These are phyloP conservation scores for Scheffersomyces ergatensis DNA, from an alignment of 805 yeast genomes.

Conservation along the genomic window DNA sequence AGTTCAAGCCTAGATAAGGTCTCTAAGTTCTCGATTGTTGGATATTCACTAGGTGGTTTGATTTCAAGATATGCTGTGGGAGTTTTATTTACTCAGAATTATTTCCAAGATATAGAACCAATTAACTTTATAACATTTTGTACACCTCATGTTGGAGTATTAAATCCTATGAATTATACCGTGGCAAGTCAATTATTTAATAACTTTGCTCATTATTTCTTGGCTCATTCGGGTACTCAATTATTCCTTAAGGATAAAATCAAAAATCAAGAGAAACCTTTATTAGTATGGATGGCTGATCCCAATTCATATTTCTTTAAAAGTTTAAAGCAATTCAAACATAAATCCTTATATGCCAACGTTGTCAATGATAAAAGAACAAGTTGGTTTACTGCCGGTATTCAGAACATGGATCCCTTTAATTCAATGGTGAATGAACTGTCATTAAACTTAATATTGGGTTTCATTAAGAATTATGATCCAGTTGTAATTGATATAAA, in stretches of 20 bases:
- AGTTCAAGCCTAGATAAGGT: conserved; percentile 19
- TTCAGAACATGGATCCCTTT: conserved; percentile 61
- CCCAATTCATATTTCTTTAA: conserved; percentile 57
- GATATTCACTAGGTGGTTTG: conserved; percentile 44
- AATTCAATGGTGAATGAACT: conserved; percentile 40
- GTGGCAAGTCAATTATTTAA: conserved; percentile 56
- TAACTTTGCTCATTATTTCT: conserved; percentile 55
- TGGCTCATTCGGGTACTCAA: conserved; percentile 75
- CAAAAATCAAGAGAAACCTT: conserved; percentile 33
- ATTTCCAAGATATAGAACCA: conserved; percentile 55
- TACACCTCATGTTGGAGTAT: conserved; percentile 66
- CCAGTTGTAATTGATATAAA: conserved; percentile 56
- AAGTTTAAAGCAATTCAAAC: conserved; percentile 52
- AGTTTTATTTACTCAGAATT: conserved; percentile 49
- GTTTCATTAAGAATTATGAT: conserved; percentile 49
- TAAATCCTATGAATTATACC: conserved; percentile 38
- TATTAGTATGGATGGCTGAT: conserved; percentile 65
- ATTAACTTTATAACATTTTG: conserved; percentile 52
- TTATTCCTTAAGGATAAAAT: conserved; percentile 54
- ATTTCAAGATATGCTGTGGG: conserved; percentile 41
- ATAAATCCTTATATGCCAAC: conserved; percentile 67
- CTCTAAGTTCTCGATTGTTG: conserved; percentile 35
- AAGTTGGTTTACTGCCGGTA: conserved; percentile 80
- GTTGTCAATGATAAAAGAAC: conserved; percentile 78
- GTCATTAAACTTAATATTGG: conserved; percentile 27